Evolutionary conservation across 768 basidiomycete species (phyloP), one percentile per base, ranked within the genome.

Genomic region (Rhodotorula graminis): DNA sequence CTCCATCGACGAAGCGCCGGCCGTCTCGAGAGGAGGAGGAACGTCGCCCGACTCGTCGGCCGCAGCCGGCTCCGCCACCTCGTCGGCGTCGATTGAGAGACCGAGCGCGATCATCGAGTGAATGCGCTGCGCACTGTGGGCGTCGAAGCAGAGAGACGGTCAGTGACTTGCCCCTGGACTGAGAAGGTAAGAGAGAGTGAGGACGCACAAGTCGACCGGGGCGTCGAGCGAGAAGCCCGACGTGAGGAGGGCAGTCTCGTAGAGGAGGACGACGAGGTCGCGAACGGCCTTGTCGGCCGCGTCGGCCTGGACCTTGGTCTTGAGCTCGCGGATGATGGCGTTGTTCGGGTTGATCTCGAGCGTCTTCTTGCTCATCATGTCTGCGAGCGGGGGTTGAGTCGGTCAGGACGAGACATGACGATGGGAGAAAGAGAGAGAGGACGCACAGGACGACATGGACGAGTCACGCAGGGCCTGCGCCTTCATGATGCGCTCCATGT

Each of bases 401-500:
- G 37, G 58, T 60, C 40, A 64, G 63, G 46, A 18, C 3, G 58
- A 11, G 3, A 29, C 6, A 9, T 21, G 29, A 19, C 23, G 25
- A 9, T 7, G 23, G 40, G 3, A 8, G 29, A 27, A 19, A 56
- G n/a, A 18, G 33, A 44, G 33, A 12, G 11, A 12, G 4, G 19
- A 65, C 70, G 52, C 14, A 71, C 70, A 97, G 37, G 93, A 95
- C 37, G 93, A 96, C 94, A 95, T 95, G 72, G 90, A 92, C 27
- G 92, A 91, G 82, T 95, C 93, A 74, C 93, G 91, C 68, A 95
- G 88, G 44, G 94, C 94, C 83, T 98, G 94, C 21, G 95, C 93
- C 84, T 95, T 95, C 95, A 98, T 97, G 85, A 97, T 96, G 83
- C 94, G 59, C 74, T 88, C 90, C 95, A 98, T 98, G 86, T 97